Conservation (phyloP, 331 rosid genomes). For the Acacia concinna region DNA sequence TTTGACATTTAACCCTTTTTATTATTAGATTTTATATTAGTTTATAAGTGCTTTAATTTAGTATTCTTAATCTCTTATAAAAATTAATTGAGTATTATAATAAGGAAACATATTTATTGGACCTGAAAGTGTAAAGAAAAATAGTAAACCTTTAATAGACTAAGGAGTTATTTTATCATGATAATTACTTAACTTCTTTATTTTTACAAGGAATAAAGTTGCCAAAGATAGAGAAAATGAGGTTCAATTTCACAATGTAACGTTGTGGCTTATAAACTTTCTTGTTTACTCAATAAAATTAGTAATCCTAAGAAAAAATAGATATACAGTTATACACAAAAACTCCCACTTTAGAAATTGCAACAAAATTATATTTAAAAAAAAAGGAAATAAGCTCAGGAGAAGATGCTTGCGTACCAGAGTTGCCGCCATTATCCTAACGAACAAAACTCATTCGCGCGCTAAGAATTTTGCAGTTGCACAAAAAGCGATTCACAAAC, state of each 20-base stretch:
- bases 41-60: too few species aligned
- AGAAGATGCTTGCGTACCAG: not conserved
- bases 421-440: constrained; percentile 30
- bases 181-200: not conserved
- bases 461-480: constrained; percentile 31
- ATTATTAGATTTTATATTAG: too few species aligned
- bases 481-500: not conserved
- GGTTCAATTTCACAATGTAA: not conserved
- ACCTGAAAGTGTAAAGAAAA: not conserved
- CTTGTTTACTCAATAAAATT: not conserved
- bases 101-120: not conserved
- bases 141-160: not conserved
- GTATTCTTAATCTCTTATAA: too few species aligned
- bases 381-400: not conserved
- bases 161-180: not conserved
- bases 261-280: not conserved
- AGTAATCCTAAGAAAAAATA: not conserved
- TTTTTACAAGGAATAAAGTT: not conserved
- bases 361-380: not conserved
- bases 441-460: constrained; percentile 30
- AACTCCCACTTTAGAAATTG: not conserved
- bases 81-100: too few species aligned
- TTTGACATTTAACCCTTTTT: too few species aligned
- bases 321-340: not conserved
- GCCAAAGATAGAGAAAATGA: constrained; percentile 11